Base-by-base conservation (phyloP, 2,329 filamentous ascomycete genomes). In the Cercospora brassicicola region DNA sequence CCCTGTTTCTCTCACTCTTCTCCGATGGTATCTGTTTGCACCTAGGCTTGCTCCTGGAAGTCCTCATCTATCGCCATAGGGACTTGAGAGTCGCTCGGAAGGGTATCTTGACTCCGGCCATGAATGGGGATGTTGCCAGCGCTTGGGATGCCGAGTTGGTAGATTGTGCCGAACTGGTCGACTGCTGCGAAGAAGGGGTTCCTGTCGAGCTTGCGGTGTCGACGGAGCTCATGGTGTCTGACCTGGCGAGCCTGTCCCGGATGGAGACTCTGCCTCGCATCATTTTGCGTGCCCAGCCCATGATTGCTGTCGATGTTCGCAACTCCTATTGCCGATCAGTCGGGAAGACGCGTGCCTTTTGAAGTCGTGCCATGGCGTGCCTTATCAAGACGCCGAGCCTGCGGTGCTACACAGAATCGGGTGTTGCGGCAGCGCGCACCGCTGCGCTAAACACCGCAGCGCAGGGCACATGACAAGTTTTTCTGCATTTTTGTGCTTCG, bases 11-110 rank as follows among this genome's bases (percentile, higher is more conserved):
- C 48, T 5, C 48, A n/a, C 13, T n/a, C 48, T 13, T n/a, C 23
- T n/a, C 48, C 11, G 8, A n/a, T 55, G 48, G 23, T 9, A 28
- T 28, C 20, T 23, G 23, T 55, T 7, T 55, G 48, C 23, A 55
- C 23, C 48, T n/a, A 4, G 23, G 15, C 9, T 30, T 23, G 23
- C 23, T 55, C 20, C 4, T 7, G 11, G 26, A n/a, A 11, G 18
- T 1, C 33, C 18, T 60, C 57, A 45, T 42, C 57, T 36, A 62
- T 11, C 39, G 59, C 59, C 59, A 62, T 15, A 62, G 20, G 20
- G 59, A 62, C 26, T 62, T 62, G 13, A 62, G 36, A 18, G 59
- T 62, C 26, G 59, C 36, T 11, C 59, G 59, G 26, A 62, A 62
- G 4, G 59, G 59, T 7, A 62, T 62, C 39, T 62, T 62, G 11